A percentile compares a stretch with the other conserved stretches of the same genome.
These are phyloP conservation scores for Spizellomyces punctatus DNA, from an alignment of 192 early-diverging fungal genomes.

Conservation along the genomic window DNA sequence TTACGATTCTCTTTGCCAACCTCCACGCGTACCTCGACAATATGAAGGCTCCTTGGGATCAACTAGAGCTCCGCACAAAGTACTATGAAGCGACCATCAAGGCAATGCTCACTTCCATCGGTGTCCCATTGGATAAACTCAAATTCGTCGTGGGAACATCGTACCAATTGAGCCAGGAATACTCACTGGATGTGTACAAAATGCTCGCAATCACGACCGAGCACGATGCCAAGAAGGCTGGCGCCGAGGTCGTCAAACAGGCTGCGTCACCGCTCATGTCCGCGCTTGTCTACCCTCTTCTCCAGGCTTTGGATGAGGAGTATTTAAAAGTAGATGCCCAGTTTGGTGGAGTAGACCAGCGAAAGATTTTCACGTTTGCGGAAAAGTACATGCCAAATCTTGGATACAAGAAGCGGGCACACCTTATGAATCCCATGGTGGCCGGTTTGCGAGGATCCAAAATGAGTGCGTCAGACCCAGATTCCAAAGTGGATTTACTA, in stretches of 20 bases:
- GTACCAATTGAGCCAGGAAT: conserved; percentile 88
- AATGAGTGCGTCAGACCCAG: conserved; percentile 95
- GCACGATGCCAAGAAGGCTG: conserved; percentile 97
- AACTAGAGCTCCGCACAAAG: conserved; percentile 80
- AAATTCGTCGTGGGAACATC: conserved; percentile 87
- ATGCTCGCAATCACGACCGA: conserved; percentile 84
- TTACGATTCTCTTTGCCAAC: conserved; percentile 90
- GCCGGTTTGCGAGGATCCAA: conserved; percentile 91
- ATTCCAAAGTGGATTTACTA: conserved; percentile 97
- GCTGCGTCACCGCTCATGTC: conserved; percentile 83
- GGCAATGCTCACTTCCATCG: conserved; percentile 87
- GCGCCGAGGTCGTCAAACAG: conserved; percentile 98
- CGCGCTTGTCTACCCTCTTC: conserved; percentile 95
- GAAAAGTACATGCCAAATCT: conserved; percentile 92
- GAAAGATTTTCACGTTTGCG: conserved; percentile 98
- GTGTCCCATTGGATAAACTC: conserved; percentile 90
- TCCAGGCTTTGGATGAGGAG: conserved; percentile 98
- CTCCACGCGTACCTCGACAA: conserved; percentile 99
- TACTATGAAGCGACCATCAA: conserved; percentile 96
- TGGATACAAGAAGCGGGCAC: conserved; percentile 95
- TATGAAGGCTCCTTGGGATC: conserved; percentile 94
- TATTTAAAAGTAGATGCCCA: conserved; percentile 93
- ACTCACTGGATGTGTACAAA: conserved; percentile 89
- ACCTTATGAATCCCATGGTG: conserved; percentile 99
- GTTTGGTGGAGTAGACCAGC: conserved; percentile 95